These are phyloP conservation scores for Maudiozyma barnettii DNA, from an alignment of 805 yeast species.

Conservation along the genomic window DNA sequence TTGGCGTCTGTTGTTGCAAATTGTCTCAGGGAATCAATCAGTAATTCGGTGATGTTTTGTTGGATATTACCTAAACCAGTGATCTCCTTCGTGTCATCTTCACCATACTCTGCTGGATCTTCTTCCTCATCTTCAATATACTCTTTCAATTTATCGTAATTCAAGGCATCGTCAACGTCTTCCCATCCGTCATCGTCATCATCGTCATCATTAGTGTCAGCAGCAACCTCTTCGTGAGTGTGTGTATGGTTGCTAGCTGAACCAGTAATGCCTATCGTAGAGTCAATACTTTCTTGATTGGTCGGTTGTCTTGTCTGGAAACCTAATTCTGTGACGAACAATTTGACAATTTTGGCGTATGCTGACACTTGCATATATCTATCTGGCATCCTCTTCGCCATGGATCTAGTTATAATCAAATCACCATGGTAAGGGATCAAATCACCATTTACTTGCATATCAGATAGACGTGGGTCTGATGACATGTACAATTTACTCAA, in stretches of 20 bases:
- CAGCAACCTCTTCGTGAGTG: slow-evolving; percentile 2
- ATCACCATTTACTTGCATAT: slow-evolving; percentile 67
- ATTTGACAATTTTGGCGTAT: slow-evolving; percentile 59
- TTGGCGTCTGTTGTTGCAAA: slow-evolving; percentile 41
- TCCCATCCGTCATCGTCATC: slow-evolving; percentile 63
- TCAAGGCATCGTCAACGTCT: slow-evolving; percentile 62
- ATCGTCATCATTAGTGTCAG: slow-evolving; percentile 5
- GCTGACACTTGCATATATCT: slow-evolving; percentile 58
- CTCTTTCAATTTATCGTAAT: slow-evolving; percentile 51
- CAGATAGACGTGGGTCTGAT: slow-evolving; percentile 43
- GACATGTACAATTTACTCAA: slow-evolving; percentile 55
- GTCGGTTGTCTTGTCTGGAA: slow-evolving; percentile 50
- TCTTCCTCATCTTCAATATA: slow-evolving; percentile 33
- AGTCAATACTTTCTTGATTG: slow-evolving; percentile 13
- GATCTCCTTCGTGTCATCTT: slow-evolving; percentile 11
- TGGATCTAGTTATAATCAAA: slow-evolving; percentile 76
- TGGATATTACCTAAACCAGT: slow-evolving; percentile 10
- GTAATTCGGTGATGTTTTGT: slow-evolving; percentile 27
- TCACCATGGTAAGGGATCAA: slow-evolving; percentile 49
- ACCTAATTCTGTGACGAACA: slow-evolving; percentile 59
- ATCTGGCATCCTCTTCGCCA: slow-evolving; percentile 58
- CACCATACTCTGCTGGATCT: slow-evolving; percentile 10
- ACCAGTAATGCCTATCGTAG: slow-evolving; percentile 16
- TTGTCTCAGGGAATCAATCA: slow-evolving; percentile 47
- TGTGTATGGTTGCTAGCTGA: not conserved